Base-by-base conservation (phyloP, 495 filamentous ascomycete genomes). In the Penicillium daleae region DNA sequence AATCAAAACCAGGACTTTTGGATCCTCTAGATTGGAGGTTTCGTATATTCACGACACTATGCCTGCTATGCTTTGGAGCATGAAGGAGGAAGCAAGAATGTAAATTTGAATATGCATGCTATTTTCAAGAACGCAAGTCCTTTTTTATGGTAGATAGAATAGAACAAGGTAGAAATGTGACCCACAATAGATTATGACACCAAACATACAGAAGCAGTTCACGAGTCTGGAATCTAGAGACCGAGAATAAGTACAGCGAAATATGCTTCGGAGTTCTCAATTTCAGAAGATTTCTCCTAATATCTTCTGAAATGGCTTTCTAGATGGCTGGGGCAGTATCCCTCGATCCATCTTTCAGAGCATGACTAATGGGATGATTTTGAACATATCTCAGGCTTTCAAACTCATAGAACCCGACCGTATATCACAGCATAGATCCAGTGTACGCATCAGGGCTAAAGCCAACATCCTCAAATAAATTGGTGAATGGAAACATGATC, bases 61-160 rank as follows among this genome's bases (percentile, higher is more conserved):
- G 26, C 40, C 8, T 26, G 46, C 22, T 49, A 4, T 49, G 22
- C 46, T 19, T 46, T 27, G 46, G 10, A 49, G 46, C 24, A 27
- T 29, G 46, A 49, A 27, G 10, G 24, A 13, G 12, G n/a, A 27
- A 49, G 17, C 22, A 49, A 49, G 46, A 49, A 26, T 50, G 46
- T 50, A 50, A 50, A 21, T 50, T n/a, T 50, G 22, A 50, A 50
- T 50, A 50, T 29, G 46, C 46, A 50, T 50, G 46, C 46, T 29
- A 50, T 50, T 50, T 29, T 29, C 24, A 50, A 50, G 22, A 50
- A 50, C 22, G 26, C 46, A 50, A 50, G 26, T 26, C 26, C 46
- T 13, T 29, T 29, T 50, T 50, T 12, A 27, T n/a, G 46, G 46
- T 50, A 50, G 46, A 50, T 50, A 50, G 24, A 50, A 50, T 50